These are phyloP conservation scores for Coix lacrymajobi DNA, from an alignment of 176 grass and related monocot species.

Conservation along the genomic window DNA sequence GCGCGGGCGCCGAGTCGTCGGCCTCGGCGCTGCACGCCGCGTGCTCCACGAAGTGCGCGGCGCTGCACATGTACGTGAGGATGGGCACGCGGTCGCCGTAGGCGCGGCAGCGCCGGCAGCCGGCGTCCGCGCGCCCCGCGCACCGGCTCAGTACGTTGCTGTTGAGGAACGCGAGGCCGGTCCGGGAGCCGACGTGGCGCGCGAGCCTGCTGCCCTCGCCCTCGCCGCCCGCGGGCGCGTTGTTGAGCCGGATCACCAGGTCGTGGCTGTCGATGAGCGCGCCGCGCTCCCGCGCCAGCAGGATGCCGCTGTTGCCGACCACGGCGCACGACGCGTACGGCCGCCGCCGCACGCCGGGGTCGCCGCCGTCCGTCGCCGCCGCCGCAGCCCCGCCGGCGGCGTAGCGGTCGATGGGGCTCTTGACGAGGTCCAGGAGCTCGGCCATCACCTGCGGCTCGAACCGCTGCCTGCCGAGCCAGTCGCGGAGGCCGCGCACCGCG, in stretches of 20 bases:
- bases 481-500: conserved; percentile 29
- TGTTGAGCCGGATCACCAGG: conserved; percentile 78
- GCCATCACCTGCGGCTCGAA: conserved; percentile 61
- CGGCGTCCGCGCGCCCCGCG: not conserved
- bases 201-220: not conserved
- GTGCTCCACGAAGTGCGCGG: conserved; percentile 29
- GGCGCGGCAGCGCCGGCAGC: not conserved
- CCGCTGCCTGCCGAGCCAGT: conserved; percentile 45
- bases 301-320: conserved; percentile 74
- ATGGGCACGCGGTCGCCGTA: conserved; percentile 42
- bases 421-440: conserved; percentile 64
- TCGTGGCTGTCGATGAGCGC: conserved; percentile 65
- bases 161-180: conserved; percentile 74
- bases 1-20: not conserved
- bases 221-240: conserved; percentile 32
- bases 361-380: not conserved
- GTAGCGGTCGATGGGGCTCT: conserved; percentile 60
- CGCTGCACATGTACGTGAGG: conserved; percentile 53
- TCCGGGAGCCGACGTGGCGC: conserved; percentile 53
- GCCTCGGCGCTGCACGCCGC: not conserved
- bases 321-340: conserved; percentile 59
- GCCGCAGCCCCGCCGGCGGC: no score
- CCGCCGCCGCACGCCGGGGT: not conserved
- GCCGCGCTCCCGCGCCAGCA: conserved; percentile 48
- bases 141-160: conserved; percentile 73